Percentiles rank a stretch among this genome's conserved stretches.
Evolutionary conservation across 495 filamentous ascomycete species (phyloP).

Genomic region (Penicillium cataractarum): DNA sequence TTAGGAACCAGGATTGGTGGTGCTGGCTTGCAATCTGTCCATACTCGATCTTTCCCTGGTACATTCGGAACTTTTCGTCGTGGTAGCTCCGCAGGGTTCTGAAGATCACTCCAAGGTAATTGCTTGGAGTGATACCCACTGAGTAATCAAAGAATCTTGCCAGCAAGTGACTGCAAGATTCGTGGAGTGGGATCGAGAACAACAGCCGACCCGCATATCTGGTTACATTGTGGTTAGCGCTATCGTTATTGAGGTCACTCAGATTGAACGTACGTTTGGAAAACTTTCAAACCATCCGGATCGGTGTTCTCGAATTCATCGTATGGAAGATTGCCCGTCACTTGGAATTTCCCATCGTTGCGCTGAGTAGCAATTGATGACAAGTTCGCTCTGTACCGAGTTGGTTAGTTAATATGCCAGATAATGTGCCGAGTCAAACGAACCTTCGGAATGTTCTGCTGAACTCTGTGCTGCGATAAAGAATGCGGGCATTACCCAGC

Average conservation of each 20-base stretch:
- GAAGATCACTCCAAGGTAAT: neutral
- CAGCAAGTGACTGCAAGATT: neutral
- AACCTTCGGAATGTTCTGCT: neutral
- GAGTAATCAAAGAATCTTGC: neutral
- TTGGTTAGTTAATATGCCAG: neutral
- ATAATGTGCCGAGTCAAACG: too few relatives aligned
- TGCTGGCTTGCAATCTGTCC: neutral
- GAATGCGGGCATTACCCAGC: neutral
- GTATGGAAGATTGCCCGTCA: neutral
- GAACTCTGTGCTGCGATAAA: neutral
- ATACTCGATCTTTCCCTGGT: neutral
- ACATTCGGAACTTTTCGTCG: too few relatives aligned
- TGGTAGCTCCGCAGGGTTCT: neutral
- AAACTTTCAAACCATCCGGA: neutral
- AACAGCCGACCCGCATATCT: neutral
- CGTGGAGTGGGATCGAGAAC: neutral
- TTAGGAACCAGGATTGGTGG: slow-evolving; percentile 1
- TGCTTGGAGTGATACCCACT: neutral
- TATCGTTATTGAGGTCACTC: too few relatives aligned
- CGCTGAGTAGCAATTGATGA: neutral
- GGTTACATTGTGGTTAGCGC: neutral
- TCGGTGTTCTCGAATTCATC: neutral
- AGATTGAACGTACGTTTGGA: neutral
- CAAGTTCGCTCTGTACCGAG: neutral
- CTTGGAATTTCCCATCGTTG: neutral